A percentile compares a stretch with the other conserved stretches of the same genome.
phyloP scores from a whole-genome alignment of 106 monocot genomes.

The Dioscorea alata region DNA sequence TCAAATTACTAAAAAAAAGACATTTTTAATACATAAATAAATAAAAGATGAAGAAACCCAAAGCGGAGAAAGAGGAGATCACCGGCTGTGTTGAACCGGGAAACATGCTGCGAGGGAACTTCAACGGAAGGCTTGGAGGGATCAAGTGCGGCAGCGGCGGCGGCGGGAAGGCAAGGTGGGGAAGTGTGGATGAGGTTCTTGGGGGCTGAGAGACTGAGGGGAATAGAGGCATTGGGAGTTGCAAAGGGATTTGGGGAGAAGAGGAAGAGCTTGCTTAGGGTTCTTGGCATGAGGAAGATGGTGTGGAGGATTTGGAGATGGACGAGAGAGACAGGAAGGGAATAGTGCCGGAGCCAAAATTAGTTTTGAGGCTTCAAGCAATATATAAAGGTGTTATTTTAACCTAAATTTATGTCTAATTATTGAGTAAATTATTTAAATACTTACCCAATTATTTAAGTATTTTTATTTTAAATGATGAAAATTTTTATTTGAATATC shows the following conservation, averaged over 20 bases:
- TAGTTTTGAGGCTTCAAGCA: too few species aligned
- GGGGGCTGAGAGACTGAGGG: neutral
- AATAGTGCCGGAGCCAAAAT: too few species aligned
- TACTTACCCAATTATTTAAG: too few species aligned
- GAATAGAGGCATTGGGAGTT: neutral
- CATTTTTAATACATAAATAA: neutral
- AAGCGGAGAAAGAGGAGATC: neutral
- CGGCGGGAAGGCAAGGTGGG: too few species aligned
- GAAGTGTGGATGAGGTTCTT: neutral
- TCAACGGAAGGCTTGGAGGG: neutral
- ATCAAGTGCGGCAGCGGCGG: neutral
- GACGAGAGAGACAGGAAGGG: too few species aligned
- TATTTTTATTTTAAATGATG: too few species aligned
- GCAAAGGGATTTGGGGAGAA: neutral
- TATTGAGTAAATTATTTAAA: too few species aligned
- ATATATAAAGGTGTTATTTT: too few species aligned
- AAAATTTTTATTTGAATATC: too few species aligned
- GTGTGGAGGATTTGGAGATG: too few species aligned
- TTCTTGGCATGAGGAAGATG: slow-evolving; percentile 1
- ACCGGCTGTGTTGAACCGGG: neutral
- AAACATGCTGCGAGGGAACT: neutral
- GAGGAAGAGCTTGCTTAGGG: slow-evolving; percentile 3
- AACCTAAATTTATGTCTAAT: too few species aligned
- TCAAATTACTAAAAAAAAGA: neutral
- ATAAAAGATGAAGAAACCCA: neutral